Base-by-base conservation (phyloP, 176 grass and related monocot genomes). In the Saccharum officinarum region DNA sequence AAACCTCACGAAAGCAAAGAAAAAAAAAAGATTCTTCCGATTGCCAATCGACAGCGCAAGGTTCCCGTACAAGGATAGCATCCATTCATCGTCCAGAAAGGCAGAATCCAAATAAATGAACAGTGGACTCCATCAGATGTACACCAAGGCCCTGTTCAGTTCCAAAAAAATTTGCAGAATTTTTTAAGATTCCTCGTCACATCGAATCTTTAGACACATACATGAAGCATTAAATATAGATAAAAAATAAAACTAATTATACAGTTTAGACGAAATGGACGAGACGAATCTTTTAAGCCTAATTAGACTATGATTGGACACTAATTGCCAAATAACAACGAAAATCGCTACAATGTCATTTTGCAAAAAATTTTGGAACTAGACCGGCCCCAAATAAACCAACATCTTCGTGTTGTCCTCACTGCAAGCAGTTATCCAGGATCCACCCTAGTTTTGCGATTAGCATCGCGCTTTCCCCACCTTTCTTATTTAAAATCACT, bases 61-160 rank as follows among this genome's bases (percentile, higher is more conserved):
- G 37, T 42, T 72, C 31, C 54, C 23, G 6, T 28, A 54, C 36
- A 70, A 75, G 52, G 25, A 4, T 36, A n/a, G 26, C 37, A 78
- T 78, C 54, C 42, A 70, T 45, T 71, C 54, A 34, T 74, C 7
- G 40, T 26, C 33, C 50, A 73, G 54, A 33, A 69, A 14, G 8
- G 22, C 68, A 38, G 41, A 84, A 84, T 66, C 63, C 45, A 73
- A 73, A 70, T 44, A 75, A 67, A n/a, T 42, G 33, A 30, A 54
- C 63, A 68, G 18, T 41, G 40, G 64, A 36, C 64, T 15, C 2
- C 22, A 30, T 63, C 25, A 65, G 66, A 52, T 8, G 79, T 37
- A 14, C 20, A 50, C n/a, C n/a, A n/a, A n/a, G n/a, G n/a, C n/a
- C n/a, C n/a, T n/a, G n/a, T n/a, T n/a, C n/a, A n/a, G n/a, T n/a